A percentile compares a stretch with the other conserved stretches of the same genome.
Evolutionary conservation across 768 basidiomycete genomes (phyloP).

Genomic region (Boletus insuetus): DNA sequence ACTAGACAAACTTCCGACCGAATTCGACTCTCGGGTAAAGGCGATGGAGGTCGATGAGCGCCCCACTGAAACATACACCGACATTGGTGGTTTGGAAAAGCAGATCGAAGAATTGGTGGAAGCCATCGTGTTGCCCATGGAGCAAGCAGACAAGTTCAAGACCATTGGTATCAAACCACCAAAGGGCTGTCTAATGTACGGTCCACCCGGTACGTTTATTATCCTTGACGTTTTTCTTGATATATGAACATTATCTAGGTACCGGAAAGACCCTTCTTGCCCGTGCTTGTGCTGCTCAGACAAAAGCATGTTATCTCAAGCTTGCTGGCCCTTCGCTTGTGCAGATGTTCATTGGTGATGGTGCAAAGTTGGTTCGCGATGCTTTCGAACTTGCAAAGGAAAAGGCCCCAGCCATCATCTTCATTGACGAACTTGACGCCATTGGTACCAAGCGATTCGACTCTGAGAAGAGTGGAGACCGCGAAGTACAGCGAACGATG

Average conservation of each 20-base stretch:
- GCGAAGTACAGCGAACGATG: constrained; percentile 99
- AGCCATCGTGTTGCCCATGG: constrained; percentile 97
- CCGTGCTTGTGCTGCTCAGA: constrained; percentile 96
- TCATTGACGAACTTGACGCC: constrained; percentile 98
- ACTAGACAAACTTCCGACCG: constrained; percentile 91
- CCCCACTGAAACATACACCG: constrained; percentile 95
- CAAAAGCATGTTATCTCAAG: constrained; percentile 97
- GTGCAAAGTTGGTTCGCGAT: constrained; percentile 97
- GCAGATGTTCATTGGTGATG: constrained; percentile 99
- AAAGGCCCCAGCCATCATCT: constrained; percentile 98
- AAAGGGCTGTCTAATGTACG: constrained; percentile 98
- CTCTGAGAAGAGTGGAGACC: constrained; percentile 97
- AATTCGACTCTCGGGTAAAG: constrained; percentile 97
- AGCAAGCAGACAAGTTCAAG: constrained; percentile 98
- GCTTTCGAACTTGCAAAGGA: constrained; percentile 98
- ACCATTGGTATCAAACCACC: constrained; percentile 96
- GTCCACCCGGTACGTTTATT: constrained; percentile 77
- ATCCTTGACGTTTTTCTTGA: not conserved
- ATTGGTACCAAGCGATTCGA: constrained; percentile 99
- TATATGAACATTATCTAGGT: constrained; percentile 39
- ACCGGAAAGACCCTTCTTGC: constrained; percentile 98
- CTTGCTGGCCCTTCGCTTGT: constrained; percentile 96
- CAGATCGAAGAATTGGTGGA: constrained; percentile 99
- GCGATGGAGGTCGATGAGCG: constrained; percentile 99
- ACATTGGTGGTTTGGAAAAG: constrained; percentile 97